These are phyloP conservation scores for Eragrostis curvula DNA, from an alignment of 176 grass and related monocot species.

Conservation along the genomic window DNA sequence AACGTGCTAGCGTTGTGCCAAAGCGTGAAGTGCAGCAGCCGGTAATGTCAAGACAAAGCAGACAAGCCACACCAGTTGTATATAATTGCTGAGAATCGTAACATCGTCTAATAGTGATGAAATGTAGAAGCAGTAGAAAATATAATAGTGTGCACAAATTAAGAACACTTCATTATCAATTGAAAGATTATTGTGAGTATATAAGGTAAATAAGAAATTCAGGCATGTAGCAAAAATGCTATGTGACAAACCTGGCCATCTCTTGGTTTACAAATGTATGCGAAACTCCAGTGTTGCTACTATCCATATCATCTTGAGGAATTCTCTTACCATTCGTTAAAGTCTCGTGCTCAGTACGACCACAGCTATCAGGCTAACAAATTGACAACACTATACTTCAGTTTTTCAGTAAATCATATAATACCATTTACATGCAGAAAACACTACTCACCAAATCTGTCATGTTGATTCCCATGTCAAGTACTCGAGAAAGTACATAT, in stretches of 20 bases:
- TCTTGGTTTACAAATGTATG: conserved; percentile 34
- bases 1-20: neutral
- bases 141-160: neutral
- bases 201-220: conserved; percentile 7
- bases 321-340: conserved; percentile 1
- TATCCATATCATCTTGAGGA: conserved; percentile 36
- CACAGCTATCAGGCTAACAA: conserved; percentile 33
- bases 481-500: conserved; percentile 56
- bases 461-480: conserved; percentile 42
- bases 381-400: conserved; percentile 26
- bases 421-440: conserved; percentile 16
- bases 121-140: neutral
- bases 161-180: neutral
- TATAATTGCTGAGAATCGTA: neutral
- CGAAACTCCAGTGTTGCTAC: conserved; percentile 24
- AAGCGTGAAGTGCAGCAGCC: neutral
- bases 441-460: conserved; percentile 45
- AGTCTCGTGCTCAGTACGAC: conserved; percentile 29
- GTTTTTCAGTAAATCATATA: conserved; percentile 16
- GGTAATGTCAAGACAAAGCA: neutral
- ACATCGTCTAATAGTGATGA: neutral
- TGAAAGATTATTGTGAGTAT: neutral
- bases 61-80: neutral
- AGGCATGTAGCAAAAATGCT: conserved; percentile 9
- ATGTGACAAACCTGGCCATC: conserved; percentile 48